Percentiles rank a stretch among this genome's conserved stretches.
Conservation (phyloP, 495 filamentous ascomycete species). For the Daldinia caldariorum region DNA sequence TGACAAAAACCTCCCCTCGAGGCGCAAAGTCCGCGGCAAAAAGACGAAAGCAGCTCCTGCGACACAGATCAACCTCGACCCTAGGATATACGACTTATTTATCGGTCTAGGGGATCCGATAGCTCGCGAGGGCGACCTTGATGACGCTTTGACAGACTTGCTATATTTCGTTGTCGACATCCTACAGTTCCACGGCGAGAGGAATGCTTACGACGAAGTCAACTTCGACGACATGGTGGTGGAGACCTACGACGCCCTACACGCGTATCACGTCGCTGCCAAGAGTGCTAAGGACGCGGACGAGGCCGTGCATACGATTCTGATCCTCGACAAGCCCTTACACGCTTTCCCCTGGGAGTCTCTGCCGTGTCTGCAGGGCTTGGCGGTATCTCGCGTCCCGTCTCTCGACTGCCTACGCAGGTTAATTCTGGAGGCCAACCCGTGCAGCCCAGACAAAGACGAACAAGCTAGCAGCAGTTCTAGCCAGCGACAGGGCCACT, state of each 20-base stretch:
- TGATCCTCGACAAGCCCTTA: constrained; percentile 90
- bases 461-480: background rate
- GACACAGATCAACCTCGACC: constrained; percentile 70
- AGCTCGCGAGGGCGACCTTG: constrained; percentile 71
- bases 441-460: constrained; percentile 16
- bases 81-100: constrained; percentile 85
- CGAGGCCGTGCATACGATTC: constrained; percentile 75
- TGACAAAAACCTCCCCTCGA: constrained; percentile 87
- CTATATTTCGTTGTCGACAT: constrained; percentile 97
- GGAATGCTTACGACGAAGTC: constrained; percentile 97
- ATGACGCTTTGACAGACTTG: constrained; percentile 86
- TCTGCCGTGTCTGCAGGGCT: constrained; percentile 81
- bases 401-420: constrained; percentile 80
- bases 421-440: constrained; percentile 51
- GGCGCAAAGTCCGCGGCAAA: constrained; percentile 65
- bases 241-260: constrained; percentile 81
- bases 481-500: constrained; percentile 55
- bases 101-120: constrained; percentile 81
- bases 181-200: constrained; percentile 93
- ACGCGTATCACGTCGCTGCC: constrained; percentile 74
- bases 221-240: constrained; percentile 92
- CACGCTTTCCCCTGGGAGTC: constrained; percentile 97
- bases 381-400: constrained; percentile 83
- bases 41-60: constrained; percentile 55
- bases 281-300: constrained; percentile 49